A percentile compares a stretch with the other conserved stretches of the same genome.
These are phyloP conservation scores for Pythium aphanidermatum DNA, from an alignment of 352 stramenopile genomes.

Conservation along the genomic window DNA sequence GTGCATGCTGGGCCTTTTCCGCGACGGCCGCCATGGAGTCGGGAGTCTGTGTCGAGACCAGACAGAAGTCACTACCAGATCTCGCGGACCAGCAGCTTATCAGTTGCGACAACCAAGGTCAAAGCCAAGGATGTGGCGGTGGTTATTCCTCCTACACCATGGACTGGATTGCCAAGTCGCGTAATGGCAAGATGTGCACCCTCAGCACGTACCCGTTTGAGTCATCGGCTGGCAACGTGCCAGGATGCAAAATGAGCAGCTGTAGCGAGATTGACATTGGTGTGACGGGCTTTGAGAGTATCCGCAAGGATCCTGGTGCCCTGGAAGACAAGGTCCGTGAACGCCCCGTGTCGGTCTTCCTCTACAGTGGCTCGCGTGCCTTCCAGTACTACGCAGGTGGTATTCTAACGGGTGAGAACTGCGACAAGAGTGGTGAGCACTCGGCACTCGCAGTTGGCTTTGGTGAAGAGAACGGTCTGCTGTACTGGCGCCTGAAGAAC, in stretches of 20 bases:
- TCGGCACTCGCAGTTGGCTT: conserved; percentile 61
- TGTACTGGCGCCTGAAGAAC: conserved; percentile 69
- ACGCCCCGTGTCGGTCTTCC: conserved; percentile 48
- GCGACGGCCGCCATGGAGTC: conserved; percentile 54
- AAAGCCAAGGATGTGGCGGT: conserved; percentile 48
- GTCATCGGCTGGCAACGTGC: conserved; percentile 27
- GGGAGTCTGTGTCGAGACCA: conserved; percentile 34
- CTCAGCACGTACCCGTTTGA: conserved; percentile 46
- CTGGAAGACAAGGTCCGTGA: conserved; percentile 42
- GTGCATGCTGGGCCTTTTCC: conserved; percentile 57
- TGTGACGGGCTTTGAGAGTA: conserved; percentile 41
- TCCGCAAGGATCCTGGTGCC: conserved; percentile 27
- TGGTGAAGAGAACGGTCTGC: conserved; percentile 36
- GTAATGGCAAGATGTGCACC: conserved; percentile 44
- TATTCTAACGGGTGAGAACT: conserved; percentile 51
- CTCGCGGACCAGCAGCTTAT: conserved; percentile 69
- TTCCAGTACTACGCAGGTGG: conserved; percentile 65
- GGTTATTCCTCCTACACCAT: conserved; percentile 56
- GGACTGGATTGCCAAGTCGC: conserved; percentile 44
- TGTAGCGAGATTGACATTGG: conserved; percentile 41
- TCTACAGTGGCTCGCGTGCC: conserved; percentile 50
- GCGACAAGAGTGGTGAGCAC: conserved; percentile 46
- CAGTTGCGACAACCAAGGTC: conserved; percentile 46
- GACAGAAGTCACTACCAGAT: conserved; percentile 23
- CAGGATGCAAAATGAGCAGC: conserved; percentile 24